Conservation (phyloP, 1,284 basidiomycete species). For the Fistulinella staudtii region DNA sequence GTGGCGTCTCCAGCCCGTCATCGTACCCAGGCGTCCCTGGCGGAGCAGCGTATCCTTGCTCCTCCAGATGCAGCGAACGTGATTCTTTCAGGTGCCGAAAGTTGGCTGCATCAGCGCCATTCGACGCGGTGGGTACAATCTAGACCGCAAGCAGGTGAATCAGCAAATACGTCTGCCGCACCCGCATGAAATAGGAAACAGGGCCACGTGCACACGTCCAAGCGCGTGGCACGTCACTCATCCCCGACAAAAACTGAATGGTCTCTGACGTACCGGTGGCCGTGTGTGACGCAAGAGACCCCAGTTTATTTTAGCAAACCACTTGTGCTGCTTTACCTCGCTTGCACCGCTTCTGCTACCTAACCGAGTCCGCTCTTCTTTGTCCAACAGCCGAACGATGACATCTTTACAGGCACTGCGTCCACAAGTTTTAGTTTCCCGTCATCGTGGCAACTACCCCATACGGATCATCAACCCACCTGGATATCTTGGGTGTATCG, state of each 20-base stretch:
- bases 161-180: conserved; percentile 16
- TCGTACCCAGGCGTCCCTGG: conserved; percentile 35
- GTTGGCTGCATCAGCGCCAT: conserved; percentile 84
- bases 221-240: not conserved
- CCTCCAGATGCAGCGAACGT: conserved; percentile 84
- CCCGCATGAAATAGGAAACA: conserved; percentile 10
- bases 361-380: conserved; percentile 86
- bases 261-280: conserved; percentile 72
- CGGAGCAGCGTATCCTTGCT: conserved; percentile 40
- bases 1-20: conserved; percentile 47
- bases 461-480: conserved; percentile 54
- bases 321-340: conserved; percentile 98
- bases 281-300: conserved; percentile 89
- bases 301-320: conserved; percentile 97
- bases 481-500: conserved; percentile 81
- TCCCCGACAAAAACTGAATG: conserved; percentile 8
- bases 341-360: conserved; percentile 93
- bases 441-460: conserved; percentile 5
- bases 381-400: conserved; percentile 86
- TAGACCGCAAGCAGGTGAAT: conserved; percentile 37
- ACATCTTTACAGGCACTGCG: conserved; percentile 81
- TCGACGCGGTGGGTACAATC: conserved; percentile 82
- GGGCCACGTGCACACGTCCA: conserved; percentile 11
- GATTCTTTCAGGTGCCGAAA: conserved; percentile 91
- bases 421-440: conserved; percentile 12